These are phyloP conservation scores for Paraconiothyrium sp. DNA, from an alignment of 2,329 filamentous ascomycete species.

Conservation along the genomic window DNA sequence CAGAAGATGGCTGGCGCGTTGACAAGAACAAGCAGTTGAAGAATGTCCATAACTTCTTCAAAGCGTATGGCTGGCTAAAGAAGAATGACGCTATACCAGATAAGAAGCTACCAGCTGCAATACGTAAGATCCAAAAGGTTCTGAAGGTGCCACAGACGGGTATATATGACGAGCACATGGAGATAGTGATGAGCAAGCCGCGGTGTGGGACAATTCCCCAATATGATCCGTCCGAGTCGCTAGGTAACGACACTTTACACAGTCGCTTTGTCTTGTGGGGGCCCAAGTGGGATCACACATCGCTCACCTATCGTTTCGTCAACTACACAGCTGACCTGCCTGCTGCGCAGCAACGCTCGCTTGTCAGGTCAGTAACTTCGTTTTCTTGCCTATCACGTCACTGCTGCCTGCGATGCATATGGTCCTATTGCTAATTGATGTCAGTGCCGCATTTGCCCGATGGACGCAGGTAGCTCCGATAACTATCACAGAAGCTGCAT, in stretches of 20 bases:
- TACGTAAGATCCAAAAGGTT: conserved; percentile 39
- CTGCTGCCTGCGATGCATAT: background rate
- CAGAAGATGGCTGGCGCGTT: conserved; percentile 21
- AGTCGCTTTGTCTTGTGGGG: conserved; percentile 42
- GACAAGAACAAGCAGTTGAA: conserved; percentile 33
- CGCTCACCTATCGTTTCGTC: conserved; percentile 38
- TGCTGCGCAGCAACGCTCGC: conserved; percentile 27
- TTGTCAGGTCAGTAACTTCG: conserved; percentile 31
- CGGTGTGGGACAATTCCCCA: conserved; percentile 36
- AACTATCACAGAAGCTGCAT: conserved; percentile 27
- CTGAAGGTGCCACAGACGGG: conserved; percentile 38
- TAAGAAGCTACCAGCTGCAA: conserved; percentile 33
- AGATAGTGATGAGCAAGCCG: conserved; percentile 35
- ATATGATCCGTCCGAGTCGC: conserved; percentile 35
- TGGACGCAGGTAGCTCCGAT: conserved; percentile 37
- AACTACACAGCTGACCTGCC: conserved; percentile 38
- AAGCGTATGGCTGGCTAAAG: conserved; percentile 39
- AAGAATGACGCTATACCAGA: conserved; percentile 34
- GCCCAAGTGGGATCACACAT: conserved; percentile 38
- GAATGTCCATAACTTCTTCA: conserved; percentile 43
- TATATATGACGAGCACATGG: conserved; percentile 36
- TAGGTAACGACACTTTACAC: conserved; percentile 16
- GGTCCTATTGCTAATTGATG: conserved; percentile 4
- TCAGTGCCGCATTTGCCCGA: conserved; percentile 33
- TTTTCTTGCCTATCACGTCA: background rate